Evolutionary conservation across 2,329 filamentous ascomycete genomes (phyloP), one percentile per base, ranked within the genome.

Genomic region (Botrytis sinoallii): DNA sequence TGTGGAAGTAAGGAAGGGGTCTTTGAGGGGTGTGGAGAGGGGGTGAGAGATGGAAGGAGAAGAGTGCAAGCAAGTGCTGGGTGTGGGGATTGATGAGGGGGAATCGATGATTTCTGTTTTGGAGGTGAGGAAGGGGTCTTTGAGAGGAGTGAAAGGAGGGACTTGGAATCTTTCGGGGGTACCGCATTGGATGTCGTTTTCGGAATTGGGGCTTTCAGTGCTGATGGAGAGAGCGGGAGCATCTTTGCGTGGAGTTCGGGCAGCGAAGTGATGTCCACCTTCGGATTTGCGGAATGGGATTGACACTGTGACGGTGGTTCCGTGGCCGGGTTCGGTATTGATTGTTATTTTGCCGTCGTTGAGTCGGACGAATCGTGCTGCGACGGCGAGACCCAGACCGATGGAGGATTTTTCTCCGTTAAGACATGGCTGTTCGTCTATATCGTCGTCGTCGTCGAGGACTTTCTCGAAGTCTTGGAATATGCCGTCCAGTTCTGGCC

Each of bases 381-480:
- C 75, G 25, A 75, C 73, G 8, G 78, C 77, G 12, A 79, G 73
- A 38, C 78, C 76, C 20, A 79, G 63, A 0, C 77, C 77, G n/a
- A 79, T 75, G 0, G 74, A 75, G 29, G 40, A 10, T 7, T 44
- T 60, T 9, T 69, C 40, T 29, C 10, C 25, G 12, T 42, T 18
- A 7, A 67, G 52, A 1, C 76, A 75, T 48, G 73, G 75, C 3
- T 76, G 73, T 25, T 42, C 80, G 3, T 81, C 79, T n/a, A 80
- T 74, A 60, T 82, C 81, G n/a, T 84, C 81, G 0, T 81, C 82
- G 68, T 88, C 86, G 0, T 82, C 84, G 70, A 83, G 85, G 18
- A 91, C 87, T 77, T 91, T 86, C 75, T 90, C 88, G 5, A 90
- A 81, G 61, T 90, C 88, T 68, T 85, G 84, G 75, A 90, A 90